Evolutionary conservation across 78 protist species (phyloP).

Genomic region (Monosiga brevicollis): DNA sequence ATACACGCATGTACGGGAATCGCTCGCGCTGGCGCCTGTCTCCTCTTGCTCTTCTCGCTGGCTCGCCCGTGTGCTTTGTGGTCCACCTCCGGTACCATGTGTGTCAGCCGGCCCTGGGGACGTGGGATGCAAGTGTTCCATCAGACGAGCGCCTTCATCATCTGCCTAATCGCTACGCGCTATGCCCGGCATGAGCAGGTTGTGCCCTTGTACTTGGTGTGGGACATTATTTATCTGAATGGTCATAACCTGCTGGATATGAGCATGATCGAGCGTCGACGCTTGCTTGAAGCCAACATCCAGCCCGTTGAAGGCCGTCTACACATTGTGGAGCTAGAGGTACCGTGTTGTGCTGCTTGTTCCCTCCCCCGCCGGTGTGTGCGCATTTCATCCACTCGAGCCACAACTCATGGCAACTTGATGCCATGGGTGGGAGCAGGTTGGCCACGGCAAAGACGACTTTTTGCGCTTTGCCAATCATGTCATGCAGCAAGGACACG

Average conservation of each 20-base stretch:
- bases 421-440: neutral
- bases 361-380: no score
- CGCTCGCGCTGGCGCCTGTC: neutral
- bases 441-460: constrained; percentile 1
- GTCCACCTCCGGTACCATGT: neutral
- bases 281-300: neutral
- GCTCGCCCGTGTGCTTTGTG: neutral
- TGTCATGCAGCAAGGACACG: constrained; percentile 29
- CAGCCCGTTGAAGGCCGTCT: no score
- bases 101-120: neutral
- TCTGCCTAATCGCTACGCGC: neutral
- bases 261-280: neutral
- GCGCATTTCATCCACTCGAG: neutral
- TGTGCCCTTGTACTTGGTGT: no score
- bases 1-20: neutral
- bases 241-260: no score
- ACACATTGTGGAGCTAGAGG: no score
- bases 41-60: neutral
- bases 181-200: no score
- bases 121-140: neutral
- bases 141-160: neutral
- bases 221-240: no score
- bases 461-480: constrained; percentile 25
- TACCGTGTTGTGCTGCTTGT: no score
- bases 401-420: neutral